A percentile compares a stretch with the other conserved stretches of the same genome.
Evolutionary conservation across 768 basidiomycete genomes (phyloP).

Genomic region (Podaxis rugospora): DNA sequence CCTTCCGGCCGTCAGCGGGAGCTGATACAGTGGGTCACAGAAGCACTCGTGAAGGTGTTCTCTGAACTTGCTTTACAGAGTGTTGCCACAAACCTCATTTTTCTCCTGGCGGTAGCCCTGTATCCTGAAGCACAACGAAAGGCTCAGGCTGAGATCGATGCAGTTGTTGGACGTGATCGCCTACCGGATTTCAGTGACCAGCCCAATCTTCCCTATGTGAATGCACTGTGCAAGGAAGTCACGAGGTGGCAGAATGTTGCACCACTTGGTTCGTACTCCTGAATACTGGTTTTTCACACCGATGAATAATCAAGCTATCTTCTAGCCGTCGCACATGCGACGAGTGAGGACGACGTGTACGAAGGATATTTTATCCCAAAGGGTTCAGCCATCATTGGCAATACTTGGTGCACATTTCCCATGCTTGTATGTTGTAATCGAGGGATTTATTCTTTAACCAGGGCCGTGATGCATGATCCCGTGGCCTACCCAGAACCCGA

Average conservation of each 20-base stretch:
- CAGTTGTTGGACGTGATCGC: not conserved
- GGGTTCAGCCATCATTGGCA: not conserved
- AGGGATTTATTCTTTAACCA: conserved; percentile 6
- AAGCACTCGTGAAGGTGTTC: no score
- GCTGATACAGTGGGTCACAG: no score
- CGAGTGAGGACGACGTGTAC: conserved; percentile 15
- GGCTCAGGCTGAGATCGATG: not conserved
- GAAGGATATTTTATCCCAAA: conserved; percentile 2
- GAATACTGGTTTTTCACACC: not conserved
- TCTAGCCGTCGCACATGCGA: conserved; percentile 14
- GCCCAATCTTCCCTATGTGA: not conserved
- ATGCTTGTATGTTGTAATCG: not conserved
- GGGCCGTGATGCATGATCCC: conserved; percentile 29
- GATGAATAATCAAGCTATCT: not conserved
- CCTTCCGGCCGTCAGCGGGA: no score
- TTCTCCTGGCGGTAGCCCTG: not conserved
- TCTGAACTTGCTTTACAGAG: not conserved
- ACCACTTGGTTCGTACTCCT: not conserved
- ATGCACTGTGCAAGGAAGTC: not conserved
- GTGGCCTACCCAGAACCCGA: conserved; percentile 27
- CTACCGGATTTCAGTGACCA: not conserved
- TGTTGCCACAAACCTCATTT: not conserved
- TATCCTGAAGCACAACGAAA: not conserved
- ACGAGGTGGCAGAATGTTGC: not conserved
- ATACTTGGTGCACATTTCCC: not conserved